phyloP scores from a whole-genome alignment of 1,139 yeast genomes.

The Taiozyma sp. region DNA sequence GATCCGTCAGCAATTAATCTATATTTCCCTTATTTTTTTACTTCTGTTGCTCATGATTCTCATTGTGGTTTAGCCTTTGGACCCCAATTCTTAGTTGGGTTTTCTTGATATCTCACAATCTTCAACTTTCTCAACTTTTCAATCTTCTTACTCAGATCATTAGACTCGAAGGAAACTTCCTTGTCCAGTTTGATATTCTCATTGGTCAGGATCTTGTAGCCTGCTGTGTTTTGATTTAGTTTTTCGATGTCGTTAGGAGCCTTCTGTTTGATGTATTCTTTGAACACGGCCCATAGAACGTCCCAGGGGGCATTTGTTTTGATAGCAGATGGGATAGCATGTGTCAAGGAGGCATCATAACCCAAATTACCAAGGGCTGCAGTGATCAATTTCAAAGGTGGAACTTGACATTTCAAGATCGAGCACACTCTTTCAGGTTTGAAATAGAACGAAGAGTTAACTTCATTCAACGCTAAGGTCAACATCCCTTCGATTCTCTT shows the following conservation, averaged over 20 bases:
- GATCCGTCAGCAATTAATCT: no score
- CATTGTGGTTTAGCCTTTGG: slow-evolving; percentile 70
- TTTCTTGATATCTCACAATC: slow-evolving; percentile 82
- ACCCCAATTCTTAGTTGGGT: slow-evolving; percentile 95
- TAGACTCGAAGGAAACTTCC: slow-evolving; percentile 46
- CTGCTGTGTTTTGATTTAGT: slow-evolving; percentile 52
- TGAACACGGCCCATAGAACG: slow-evolving; percentile 64
- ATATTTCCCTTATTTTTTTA: no score
- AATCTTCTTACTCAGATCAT: slow-evolving; percentile 48
- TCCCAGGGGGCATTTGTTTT: slow-evolving; percentile 91
- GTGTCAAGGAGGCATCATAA: slow-evolving; percentile 76
- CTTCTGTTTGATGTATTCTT: slow-evolving; percentile 53
- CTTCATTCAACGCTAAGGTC: slow-evolving; percentile 70
- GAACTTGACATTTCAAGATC: slow-evolving; percentile 74
- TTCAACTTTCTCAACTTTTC: slow-evolving; percentile 65
- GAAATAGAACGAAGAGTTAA: slow-evolving; percentile 73
- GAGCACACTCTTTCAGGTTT: slow-evolving; percentile 74
- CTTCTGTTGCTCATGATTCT: not conserved
- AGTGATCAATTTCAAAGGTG: slow-evolving; percentile 64
- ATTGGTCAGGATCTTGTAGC: slow-evolving; percentile 51
- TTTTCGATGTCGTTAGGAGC: slow-evolving; percentile 36
- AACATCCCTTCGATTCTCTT: slow-evolving; percentile 91
- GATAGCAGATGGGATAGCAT: slow-evolving; percentile 78
- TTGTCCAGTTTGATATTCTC: slow-evolving; percentile 28
- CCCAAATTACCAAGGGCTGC: slow-evolving; percentile 89